Evolutionary conservation across 2,329 filamentous ascomycete species (phyloP).

Genomic region (Phialophora tarda): DNA sequence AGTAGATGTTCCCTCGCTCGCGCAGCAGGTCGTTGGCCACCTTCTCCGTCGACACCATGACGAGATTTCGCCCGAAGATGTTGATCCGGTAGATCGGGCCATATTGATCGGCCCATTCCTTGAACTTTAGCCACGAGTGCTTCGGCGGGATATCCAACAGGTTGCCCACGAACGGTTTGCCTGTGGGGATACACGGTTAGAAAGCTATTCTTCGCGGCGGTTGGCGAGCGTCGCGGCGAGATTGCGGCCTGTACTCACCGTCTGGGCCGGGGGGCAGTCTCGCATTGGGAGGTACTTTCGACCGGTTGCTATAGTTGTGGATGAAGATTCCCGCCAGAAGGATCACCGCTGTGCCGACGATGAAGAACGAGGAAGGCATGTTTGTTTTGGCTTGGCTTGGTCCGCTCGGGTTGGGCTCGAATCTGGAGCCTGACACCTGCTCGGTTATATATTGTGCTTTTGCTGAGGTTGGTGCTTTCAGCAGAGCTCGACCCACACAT

Average conservation of each 20-base stretch:
- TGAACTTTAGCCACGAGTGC: slow-evolving; percentile 52
- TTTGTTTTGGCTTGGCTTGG: neutral
- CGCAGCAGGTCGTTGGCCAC: slow-evolving; percentile 53
- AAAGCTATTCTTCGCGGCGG: neutral
- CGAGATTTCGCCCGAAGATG: slow-evolving; percentile 49
- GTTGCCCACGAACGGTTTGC: slow-evolving; percentile 45
- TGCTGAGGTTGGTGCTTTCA: neutral
- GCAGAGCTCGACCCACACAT: neutral
- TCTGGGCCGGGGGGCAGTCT: slow-evolving; percentile 22
- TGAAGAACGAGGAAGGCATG: slow-evolving; percentile 16
- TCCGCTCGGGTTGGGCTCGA: neutral
- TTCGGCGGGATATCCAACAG: slow-evolving; percentile 45
- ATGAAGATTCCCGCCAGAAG: slow-evolving; percentile 18
- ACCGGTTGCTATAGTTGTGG: slow-evolving; percentile 5
- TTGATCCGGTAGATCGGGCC: slow-evolving; percentile 53
- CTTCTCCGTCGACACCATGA: slow-evolving; percentile 49
- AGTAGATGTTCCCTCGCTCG: slow-evolving; percentile 50
- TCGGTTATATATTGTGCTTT: neutral
- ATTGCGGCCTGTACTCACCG: slow-evolving; percentile 15
- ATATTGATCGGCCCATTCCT: slow-evolving; percentile 46
- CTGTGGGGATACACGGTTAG: slow-evolving; percentile 4
- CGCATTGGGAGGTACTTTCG: slow-evolving; percentile 12
- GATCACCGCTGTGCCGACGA: slow-evolving; percentile 1
- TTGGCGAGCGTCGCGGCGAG: neutral
- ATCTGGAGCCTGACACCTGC: neutral